Base-by-base conservation (phyloP, 164 flowering plant species). In the Aristolochia contorta region DNA sequence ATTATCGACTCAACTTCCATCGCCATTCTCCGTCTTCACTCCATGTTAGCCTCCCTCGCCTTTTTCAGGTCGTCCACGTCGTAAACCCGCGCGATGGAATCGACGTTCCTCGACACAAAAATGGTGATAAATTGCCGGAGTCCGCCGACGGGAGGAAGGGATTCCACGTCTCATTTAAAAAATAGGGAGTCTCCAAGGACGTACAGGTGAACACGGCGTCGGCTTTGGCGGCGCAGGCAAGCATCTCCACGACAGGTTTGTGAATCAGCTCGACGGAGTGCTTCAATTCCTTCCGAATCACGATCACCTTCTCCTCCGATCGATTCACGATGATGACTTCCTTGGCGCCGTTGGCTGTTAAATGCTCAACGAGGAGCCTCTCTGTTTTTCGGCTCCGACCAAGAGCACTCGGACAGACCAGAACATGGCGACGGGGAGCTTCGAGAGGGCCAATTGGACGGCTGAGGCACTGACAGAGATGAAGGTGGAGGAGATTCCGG, bases 371-470 rank as follows among this genome's bases (percentile, higher is more conserved):
- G 62, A 93, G 97, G 62, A 93, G 97, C 74, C 88, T 93, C 18
- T 97, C 99, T 97, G 90, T 93, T 72, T 90, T 90, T 97, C 99
- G 46, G 99, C 97, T 49, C 97, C 99, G 65, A 88, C 76, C 9
- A 93, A 86, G 74, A 90, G 54, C 87, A 87, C 84, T 56, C 89
- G 70, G 15, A 89, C 88, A 60, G 77, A 69, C 32, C 78, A 57
- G 58, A 81, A 82, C 21, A 82, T 82, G 18, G 86, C n/a, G n/a
- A n/a, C n/a, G n/a, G n/a, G n/a, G n/a, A n/a, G n/a, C n/a, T n/a
- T n/a, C n/a, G n/a, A n/a, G 22, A 90, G 59, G 45, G 97, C 96
- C 61, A 93, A 72, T 63, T 93, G 97, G 18, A 93, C 99, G 45
- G 97, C 94, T 63, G 99, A 97, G 2, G 99, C 90, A 72, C 99